These are phyloP conservation scores for Cyclaneusma minus DNA, from an alignment of 2,329 filamentous ascomycete species.

Conservation along the genomic window DNA sequence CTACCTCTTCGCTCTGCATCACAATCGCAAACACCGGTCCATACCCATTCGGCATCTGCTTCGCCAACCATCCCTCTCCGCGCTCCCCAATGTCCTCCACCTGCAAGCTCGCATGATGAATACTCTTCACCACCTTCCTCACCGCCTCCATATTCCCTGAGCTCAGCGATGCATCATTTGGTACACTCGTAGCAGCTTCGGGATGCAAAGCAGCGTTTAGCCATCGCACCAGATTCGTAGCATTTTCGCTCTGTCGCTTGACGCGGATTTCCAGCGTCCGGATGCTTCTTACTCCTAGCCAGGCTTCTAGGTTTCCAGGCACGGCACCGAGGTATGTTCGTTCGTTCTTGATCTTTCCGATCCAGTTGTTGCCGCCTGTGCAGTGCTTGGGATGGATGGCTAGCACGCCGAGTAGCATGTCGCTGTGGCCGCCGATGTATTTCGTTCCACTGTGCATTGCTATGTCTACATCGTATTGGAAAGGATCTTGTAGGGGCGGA, in stretches of 20 bases:
- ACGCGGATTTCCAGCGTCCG: constrained; percentile 78
- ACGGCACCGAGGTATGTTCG: constrained; percentile 66
- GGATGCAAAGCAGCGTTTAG: constrained; percentile 27
- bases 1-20: constrained; percentile 42
- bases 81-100: constrained; percentile 38
- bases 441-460: constrained; percentile 92
- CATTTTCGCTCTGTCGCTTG: constrained; percentile 56
- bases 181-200: constrained; percentile 3
- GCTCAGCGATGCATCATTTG: constrained; percentile 10
- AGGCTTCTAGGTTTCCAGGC: constrained; percentile 81
- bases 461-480: constrained; percentile 64
- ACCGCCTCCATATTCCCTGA: constrained; percentile 26
- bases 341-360: constrained; percentile 46
- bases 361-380: constrained; percentile 40
- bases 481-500: constrained; percentile 77
- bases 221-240: constrained; percentile 57
- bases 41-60: constrained; percentile 85
- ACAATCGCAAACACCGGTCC: constrained; percentile 75
- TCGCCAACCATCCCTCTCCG: constrained; percentile 53
- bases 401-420: constrained; percentile 80
- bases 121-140: constrained; percentile 36
- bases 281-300: constrained; percentile 77
- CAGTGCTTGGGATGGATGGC: constrained; percentile 38
- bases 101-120: constrained; percentile 74
- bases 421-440: constrained; percentile 90